Percentiles rank a stretch among this genome's conserved stretches.
Evolutionary conservation across 2,329 filamentous ascomycete species (phyloP).

Genomic region (Diaporthe velutina): DNA sequence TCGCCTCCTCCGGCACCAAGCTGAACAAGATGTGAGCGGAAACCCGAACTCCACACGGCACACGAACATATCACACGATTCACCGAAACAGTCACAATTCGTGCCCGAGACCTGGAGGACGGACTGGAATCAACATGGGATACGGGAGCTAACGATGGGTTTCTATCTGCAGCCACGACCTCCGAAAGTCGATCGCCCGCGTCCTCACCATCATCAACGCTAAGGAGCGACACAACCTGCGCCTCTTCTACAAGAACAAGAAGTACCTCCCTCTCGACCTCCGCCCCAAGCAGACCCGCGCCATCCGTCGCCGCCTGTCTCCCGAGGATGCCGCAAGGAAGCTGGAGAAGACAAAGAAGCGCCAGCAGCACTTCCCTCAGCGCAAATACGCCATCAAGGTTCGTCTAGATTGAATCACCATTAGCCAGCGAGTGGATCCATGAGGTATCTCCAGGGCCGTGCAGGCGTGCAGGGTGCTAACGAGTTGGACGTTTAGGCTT

Average conservation of each 20-base stretch:
- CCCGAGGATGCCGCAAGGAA: constrained; percentile 87
- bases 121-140: constrained; percentile 25
- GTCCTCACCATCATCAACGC: constrained; percentile 99
- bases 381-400: constrained; percentile 99
- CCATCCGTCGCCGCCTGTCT: constrained; percentile 94
- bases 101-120: not conserved
- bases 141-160: constrained; percentile 44
- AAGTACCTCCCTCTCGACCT: constrained; percentile 99
- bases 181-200: constrained; percentile 99
- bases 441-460: no score
- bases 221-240: constrained; percentile 98
- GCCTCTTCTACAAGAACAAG: constrained; percentile 99
- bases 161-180: constrained; percentile 80
- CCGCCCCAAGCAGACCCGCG: constrained; percentile 97
- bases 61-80: constrained; percentile 13
- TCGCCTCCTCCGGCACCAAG: constrained; percentile 94
- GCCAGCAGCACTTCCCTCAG: constrained; percentile 94
- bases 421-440: not conserved
- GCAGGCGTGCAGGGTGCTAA: constrained; percentile 28
- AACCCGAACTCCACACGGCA: constrained; percentile 9
- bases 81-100: not conserved
- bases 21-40: constrained; percentile 92
- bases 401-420: constrained; percentile 49
- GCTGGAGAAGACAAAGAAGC: constrained; percentile 98
- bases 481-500: constrained; percentile 26